phyloP scores from a whole-genome alignment of 2,329 filamentous ascomycete genomes.

The Thielaviopsis euricoi region DNA sequence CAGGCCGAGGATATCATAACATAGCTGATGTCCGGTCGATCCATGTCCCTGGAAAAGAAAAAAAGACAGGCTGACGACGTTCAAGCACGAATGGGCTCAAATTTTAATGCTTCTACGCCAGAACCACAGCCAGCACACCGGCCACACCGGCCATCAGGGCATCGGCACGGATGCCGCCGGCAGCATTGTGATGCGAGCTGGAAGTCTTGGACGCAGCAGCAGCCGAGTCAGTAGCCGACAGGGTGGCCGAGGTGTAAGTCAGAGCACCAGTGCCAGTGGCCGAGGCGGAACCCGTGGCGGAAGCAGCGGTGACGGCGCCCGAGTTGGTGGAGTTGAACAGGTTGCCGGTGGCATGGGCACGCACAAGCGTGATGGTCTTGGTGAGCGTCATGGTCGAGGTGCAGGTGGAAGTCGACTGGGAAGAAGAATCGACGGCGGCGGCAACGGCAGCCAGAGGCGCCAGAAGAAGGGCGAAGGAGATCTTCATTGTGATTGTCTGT shows the following conservation, averaged over 20 bases:
- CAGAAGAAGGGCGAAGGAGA: conserved; percentile 30
- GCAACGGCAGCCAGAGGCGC: conserved; percentile 30
- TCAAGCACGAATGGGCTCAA: not conserved
- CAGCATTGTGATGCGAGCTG: conserved; percentile 21
- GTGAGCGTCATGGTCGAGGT: conserved; percentile 35
- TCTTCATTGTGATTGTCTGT: conserved; percentile 20
- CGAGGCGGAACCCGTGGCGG: conserved; percentile 20
- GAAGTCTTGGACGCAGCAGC: conserved; percentile 20
- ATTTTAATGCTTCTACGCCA: conserved; percentile 27
- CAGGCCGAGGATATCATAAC: not conserved
- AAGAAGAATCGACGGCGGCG: conserved; percentile 22
- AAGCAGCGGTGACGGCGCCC: conserved; percentile 14
- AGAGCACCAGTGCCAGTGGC: conserved; percentile 22
- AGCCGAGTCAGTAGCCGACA: conserved; percentile 15
- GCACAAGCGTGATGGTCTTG: conserved; percentile 34
- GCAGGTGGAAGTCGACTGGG: conserved; percentile 24
- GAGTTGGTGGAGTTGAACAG: no score
- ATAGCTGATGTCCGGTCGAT: not conserved
- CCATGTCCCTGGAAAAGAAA: not conserved
- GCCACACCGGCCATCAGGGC: conserved; percentile 32
- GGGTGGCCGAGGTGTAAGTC: conserved; percentile 16
- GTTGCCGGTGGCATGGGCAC: conserved; percentile 20
- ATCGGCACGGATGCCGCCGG: conserved; percentile 26
- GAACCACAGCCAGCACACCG: conserved; percentile 31
- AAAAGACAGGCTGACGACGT: not conserved